Base-by-base conservation (phyloP, 169 alveolate genomes). In the Sarcocystis neurona region DNA sequence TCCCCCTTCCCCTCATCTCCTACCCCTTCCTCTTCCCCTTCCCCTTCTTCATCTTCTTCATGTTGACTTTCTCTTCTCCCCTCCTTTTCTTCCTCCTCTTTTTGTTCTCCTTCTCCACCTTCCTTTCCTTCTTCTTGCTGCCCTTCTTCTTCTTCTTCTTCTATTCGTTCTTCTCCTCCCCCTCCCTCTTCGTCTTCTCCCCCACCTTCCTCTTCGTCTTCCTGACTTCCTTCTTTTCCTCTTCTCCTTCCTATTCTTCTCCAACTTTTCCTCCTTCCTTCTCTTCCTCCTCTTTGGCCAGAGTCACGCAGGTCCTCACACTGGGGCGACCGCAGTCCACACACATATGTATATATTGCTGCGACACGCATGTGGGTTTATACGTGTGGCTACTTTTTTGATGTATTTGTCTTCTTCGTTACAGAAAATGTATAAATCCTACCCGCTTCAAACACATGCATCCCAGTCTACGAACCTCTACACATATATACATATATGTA, bases 401-500 rank as follows among this genome's bases (percentile, higher is more conserved):
- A n/a, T n/a, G n/a, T n/a, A n/a, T n/a, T n/a, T n/a, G n/a, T n/a
- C n/a, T n/a, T n/a, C n/a, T n/a, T n/a, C n/a, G n/a, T n/a, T n/a
- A n/a, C n/a, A n/a, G n/a, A n/a, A n/a, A n/a, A n/a, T n/a, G n/a
- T n/a, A n/a, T n/a, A n/a, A n/a, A n/a, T n/a, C n/a, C n/a, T n/a
- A n/a, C n/a, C n/a, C n/a, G n/a, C n/a, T n/a, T n/a, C n/a, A n/a
- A n/a, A n/a, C n/a, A n/a, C n/a, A n/a, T n/a, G n/a, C n/a, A n/a
- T n/a, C n/a, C n/a, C n/a, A n/a, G n/a, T n/a, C n/a, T n/a, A n/a
- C n/a, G n/a, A n/a, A n/a, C n/a, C n/a, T n/a, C n/a, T 58, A 58
- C n/a, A 58, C n/a, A 58, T 58, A 27, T 58, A 58, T 58, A 58
- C 23, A 58, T 27, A 72, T 32, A 23, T 32, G 89, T 85, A 39